A percentile compares a stretch with the other conserved stretches of the same genome.
phyloP scores from a whole-genome alignment of 108 stramenopile genomes.

The Aureococcus anophagefferens region DNA sequence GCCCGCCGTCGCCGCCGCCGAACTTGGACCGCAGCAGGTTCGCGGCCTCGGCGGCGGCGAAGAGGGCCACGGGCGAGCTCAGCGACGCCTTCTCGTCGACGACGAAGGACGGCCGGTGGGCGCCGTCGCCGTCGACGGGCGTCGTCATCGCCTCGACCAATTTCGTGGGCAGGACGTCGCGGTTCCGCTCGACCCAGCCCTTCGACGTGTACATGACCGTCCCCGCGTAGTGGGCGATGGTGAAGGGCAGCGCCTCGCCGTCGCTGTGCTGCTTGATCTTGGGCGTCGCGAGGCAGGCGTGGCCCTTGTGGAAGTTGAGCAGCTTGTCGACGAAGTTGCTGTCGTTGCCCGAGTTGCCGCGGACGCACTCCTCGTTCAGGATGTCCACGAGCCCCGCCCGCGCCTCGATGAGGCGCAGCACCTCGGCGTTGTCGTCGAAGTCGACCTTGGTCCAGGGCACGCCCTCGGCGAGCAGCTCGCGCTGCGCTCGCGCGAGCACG shows the following conservation, averaged over 20 bases:
- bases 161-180: constrained; percentile 67
- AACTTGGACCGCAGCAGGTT: too few species aligned
- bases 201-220: constrained; percentile 64
- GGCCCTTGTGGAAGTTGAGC: constrained; percentile 25
- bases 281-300: neutral
- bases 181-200: constrained; percentile 69
- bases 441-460: constrained; percentile 69
- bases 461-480: constrained; percentile 73
- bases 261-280: too few species aligned
- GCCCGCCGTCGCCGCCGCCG: too few species aligned
- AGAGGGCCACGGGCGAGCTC: too few species aligned
- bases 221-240: constrained; percentile 88
- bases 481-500: neutral
- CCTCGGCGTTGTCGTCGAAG: constrained; percentile 76
- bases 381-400: constrained; percentile 64
- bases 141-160: constrained; percentile 32
- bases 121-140: too few species aligned
- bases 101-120: too few species aligned
- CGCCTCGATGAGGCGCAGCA: constrained; percentile 77
- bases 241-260: constrained; percentile 45
- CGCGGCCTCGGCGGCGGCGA: too few species aligned
- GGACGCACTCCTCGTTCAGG: constrained; percentile 86
- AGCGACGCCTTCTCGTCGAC: too few species aligned
- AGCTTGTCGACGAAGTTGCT: constrained; percentile 66
- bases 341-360: constrained; percentile 61